Evolutionary conservation across 2,329 filamentous ascomycete species (phyloP).

Genomic region (Aspergillus ruber): DNA sequence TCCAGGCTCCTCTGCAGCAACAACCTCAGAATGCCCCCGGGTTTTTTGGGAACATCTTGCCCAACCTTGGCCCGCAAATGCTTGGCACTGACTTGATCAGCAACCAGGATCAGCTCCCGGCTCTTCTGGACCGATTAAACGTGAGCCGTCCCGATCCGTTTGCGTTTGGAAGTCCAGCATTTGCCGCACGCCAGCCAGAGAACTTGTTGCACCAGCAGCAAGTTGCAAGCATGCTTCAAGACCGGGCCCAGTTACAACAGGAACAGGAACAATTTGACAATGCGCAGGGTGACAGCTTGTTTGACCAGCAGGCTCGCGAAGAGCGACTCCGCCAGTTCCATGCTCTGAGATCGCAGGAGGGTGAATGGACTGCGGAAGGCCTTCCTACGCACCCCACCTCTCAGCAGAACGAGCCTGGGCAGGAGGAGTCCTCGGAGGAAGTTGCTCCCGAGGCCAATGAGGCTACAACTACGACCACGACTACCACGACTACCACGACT

Average conservation of each 20-base stretch:
- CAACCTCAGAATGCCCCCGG: conserved; percentile 52
- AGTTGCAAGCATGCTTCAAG: conserved; percentile 55
- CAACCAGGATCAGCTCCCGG: conserved; percentile 65
- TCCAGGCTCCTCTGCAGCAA: conserved; percentile 53
- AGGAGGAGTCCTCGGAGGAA: conserved; percentile 9
- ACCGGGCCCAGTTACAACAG: conserved; percentile 54
- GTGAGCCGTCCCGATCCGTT: conserved; percentile 47
- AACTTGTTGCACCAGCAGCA: conserved; percentile 49
- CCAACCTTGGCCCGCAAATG: conserved; percentile 31
- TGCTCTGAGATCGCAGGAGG: conserved; percentile 66
- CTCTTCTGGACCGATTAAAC: conserved; percentile 60
- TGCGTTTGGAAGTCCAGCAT: conserved; percentile 43
- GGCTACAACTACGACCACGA: conserved; percentile 8
- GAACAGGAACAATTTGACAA: conserved; percentile 53
- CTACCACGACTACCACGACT: background rate
- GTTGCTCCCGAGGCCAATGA: conserved; percentile 11
- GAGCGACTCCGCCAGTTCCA: conserved; percentile 81
- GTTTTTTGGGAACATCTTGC: conserved; percentile 57
- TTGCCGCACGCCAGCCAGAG: conserved; percentile 39
- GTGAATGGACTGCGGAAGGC: conserved; percentile 42
- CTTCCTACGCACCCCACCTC: conserved; percentile 36
- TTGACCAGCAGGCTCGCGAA: conserved; percentile 47
- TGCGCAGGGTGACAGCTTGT: conserved; percentile 37
- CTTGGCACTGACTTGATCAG: conserved; percentile 46
- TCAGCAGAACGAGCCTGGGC: conserved; percentile 21